Base-by-base conservation (phyloP, 2,329 filamentous ascomycete species). In the Tolypocladium amazonense region DNA sequence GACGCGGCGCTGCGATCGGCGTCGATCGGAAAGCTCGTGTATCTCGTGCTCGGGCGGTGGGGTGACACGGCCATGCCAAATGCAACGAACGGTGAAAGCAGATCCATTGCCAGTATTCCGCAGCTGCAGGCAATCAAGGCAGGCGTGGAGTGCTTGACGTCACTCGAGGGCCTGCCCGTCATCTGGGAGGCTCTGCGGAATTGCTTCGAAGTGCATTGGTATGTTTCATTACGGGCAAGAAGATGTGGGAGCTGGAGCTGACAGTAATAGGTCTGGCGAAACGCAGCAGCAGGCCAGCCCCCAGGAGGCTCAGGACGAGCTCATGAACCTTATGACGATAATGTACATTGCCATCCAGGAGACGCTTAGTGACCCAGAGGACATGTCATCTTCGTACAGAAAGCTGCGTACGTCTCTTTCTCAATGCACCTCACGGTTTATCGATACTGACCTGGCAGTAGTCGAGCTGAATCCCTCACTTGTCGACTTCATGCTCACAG, bases 31-130 rank as follows among this genome's bases (percentile, higher is more conserved):
- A 80, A 79, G 54, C 71, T 87, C 53, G 73, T 85, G 4, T 87
- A 88, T 66, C 71, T 89, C 33, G 76, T 88, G 18, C 79, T 90
- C 6, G 89, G 89, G 1, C 78, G 86, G 41, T 92, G 89, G 89
- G 82, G 80, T 3, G 79, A 86, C 56, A 90, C 86, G 14, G 87
- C 86, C 38, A 82, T 84, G 69, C 72, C 60, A 64, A 77, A 60
- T 71, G 75, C 65, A 59, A 69, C 70, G 62, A 67, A 76, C 70
- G 68, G 75, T 58, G 64, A 77, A 67, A 68, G 76, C 52, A 76
- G 77, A 52, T 79, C 78, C 5, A 79, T 80, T 53, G 84, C 84
- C 20, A 82, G 81, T 20, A 69, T 74, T n/a, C 71, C 74, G 11
- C 85, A 88, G 65, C 72, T 87, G n/a, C 76, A 78, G 59, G 81